phyloP scores from a whole-genome alignment of 495 filamentous ascomycete species.

The Bombardia bombarda region DNA sequence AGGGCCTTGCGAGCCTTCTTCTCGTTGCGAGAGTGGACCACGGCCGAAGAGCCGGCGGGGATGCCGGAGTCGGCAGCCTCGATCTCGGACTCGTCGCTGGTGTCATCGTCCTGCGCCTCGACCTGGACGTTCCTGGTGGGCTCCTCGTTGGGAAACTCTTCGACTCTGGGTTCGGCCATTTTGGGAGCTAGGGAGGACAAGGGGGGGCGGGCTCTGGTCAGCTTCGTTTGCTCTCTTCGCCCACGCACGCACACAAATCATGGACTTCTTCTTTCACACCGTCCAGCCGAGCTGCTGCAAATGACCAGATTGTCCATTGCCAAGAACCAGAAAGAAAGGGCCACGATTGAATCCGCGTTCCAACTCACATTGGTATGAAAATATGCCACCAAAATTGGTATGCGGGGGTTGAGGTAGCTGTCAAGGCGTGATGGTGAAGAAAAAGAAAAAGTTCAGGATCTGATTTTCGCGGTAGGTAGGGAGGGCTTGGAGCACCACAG shows the following conservation, averaged over 20 bases:
- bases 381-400: conserved; percentile 17
- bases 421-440: conserved; percentile 20
- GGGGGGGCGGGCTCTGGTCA: too few relatives aligned
- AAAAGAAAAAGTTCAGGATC: conserved; percentile 26
- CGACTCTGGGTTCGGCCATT: conserved; percentile 96
- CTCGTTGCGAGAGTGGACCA: conserved; percentile 96
- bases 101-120: conserved; percentile 64
- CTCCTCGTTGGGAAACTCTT: conserved; percentile 92
- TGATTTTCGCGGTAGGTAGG: conserved; percentile 20
- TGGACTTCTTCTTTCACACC: neutral
- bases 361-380: conserved; percentile 23
- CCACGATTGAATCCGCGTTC: neutral
- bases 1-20: conserved; percentile 99
- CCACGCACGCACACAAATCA: conserved; percentile 13
- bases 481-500: conserved; percentile 18
- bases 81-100: conserved; percentile 66
- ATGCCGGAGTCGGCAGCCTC: conserved; percentile 64
- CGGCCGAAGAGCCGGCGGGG: conserved; percentile 77
- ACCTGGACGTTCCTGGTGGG: conserved; percentile 70
- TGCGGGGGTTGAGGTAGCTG: conserved; percentile 21
- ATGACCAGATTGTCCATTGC: neutral
- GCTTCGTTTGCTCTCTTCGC: conserved; percentile 13
- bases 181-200: conserved; percentile 19
- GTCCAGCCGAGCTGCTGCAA: conserved; percentile 3
- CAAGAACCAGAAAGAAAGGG: neutral